Evolutionary conservation across 73 alveolate species (phyloP), one percentile per base, ranked within the genome.

Genomic region (Durusdinium trenchii): DNA sequence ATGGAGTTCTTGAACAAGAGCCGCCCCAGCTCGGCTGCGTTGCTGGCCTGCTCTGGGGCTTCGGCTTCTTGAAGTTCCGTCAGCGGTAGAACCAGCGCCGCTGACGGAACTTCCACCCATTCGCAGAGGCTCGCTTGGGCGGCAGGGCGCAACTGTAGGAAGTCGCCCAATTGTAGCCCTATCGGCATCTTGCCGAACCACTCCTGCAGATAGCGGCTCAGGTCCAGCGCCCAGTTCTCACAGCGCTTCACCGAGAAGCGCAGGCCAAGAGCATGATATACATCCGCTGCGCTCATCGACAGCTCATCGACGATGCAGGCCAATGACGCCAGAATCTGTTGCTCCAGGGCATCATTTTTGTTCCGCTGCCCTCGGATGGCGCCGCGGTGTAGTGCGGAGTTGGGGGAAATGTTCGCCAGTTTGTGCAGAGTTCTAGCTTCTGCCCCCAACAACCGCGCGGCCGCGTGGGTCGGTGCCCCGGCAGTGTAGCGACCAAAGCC

Each of bases 381-480:
- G 46, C 54, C 6, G 51, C 94, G 94, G 62, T 84, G 78, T 78
- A 84, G 38, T 14, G n/a, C 35, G 42, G 57, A 20, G 40, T n/a
- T 32, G 12, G 75, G 75, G 54, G 28, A 32, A 12, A 40, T 78
- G 54, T 40, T 40, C 6, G 94, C 94, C 73, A 50, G 40, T 23
- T 84, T 84, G 94, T 84, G 94, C 48, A 84, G 38, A 3, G 94
- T 84, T 23, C 52, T 48, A 12, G 78, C 94, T 38, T 84, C 94
- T 4, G 54, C 57, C 5, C 94, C 94, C 4, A 84, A 54, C 1
- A 84, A 54, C 6, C 95, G 79, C 3, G 40, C 95, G n/a, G 95
- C 95, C 2, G 95, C 95, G 45, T 86, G 95, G 6, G 95, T 86
- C 1, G 95, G 95, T 0, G 95, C 95, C 5, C 82, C 81, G 12